Evolutionary conservation across 139 green algal species (phyloP).

Genomic region (Picochlorum sp.): DNA sequence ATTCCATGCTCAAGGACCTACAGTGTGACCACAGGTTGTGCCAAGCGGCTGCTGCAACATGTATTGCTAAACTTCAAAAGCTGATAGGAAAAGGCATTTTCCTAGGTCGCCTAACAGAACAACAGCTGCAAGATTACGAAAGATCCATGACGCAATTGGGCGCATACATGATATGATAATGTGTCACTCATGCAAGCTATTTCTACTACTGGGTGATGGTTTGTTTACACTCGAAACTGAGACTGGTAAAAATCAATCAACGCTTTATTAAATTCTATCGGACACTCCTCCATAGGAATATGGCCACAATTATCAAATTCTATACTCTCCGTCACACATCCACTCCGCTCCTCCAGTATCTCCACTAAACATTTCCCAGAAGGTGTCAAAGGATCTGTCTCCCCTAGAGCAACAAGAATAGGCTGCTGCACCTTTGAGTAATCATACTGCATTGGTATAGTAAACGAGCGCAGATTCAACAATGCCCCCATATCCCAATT

Average conservation of each 20-base stretch:
- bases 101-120: constrained; percentile 42
- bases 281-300: constrained; percentile 23
- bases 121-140: constrained; percentile 21
- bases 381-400: constrained; percentile 7
- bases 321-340: neutral
- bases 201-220: neutral
- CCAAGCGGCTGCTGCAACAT: constrained; percentile 49
- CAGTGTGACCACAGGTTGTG: constrained; percentile 56
- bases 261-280: constrained; percentile 7
- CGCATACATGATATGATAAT: no score
- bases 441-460: constrained; percentile 14
- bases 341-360: neutral
- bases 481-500: constrained; percentile 55
- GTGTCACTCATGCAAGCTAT: no score
- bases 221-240: neutral
- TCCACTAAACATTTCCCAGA: constrained; percentile 6
- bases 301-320: constrained; percentile 14
- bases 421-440: constrained; percentile 5
- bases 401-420: constrained; percentile 17
- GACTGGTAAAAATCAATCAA: constrained; percentile 18
- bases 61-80: constrained; percentile 47
- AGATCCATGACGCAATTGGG: no score
- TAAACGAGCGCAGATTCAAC: constrained; percentile 35
- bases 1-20: constrained; percentile 58
- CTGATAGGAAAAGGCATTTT: constrained; percentile 56